Evolutionary conservation across 2,329 filamentous ascomycete species (phyloP).

Genomic region (Sphaceloma murrayae): DNA sequence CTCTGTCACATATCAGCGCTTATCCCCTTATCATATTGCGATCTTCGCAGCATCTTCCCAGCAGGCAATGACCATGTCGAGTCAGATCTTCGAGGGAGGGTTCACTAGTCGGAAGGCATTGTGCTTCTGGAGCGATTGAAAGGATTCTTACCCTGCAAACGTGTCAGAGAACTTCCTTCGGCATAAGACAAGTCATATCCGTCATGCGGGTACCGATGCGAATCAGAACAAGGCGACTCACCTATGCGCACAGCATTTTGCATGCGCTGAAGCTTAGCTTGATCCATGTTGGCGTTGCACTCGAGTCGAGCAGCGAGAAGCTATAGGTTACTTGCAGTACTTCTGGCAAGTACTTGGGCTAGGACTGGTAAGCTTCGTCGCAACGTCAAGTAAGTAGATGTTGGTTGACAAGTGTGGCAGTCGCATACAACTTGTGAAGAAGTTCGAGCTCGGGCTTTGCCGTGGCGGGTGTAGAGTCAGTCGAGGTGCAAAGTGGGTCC

Average conservation of each 20-base stretch:
- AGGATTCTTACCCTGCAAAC: constrained; percentile 27
- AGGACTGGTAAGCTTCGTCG: too few relatives aligned
- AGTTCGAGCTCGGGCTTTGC: constrained; percentile 5
- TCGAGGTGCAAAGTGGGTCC: too few relatives aligned
- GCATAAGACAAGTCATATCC: too few relatives aligned
- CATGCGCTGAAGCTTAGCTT: constrained; percentile 57
- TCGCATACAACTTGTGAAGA: constrained; percentile 9
- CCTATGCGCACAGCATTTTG: constrained; percentile 60
- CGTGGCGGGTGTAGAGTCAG: neutral
- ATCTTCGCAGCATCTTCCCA: neutral
- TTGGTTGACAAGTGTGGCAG: neutral
- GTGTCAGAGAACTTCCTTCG: too few relatives aligned
- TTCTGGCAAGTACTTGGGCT: too few relatives aligned
- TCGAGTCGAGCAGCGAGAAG: constrained; percentile 2
- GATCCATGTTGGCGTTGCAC: constrained; percentile 47
- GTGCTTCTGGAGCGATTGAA: too few relatives aligned
- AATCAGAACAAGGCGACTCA: too few relatives aligned
- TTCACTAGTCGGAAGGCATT: too few relatives aligned
- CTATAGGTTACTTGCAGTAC: too few relatives aligned
- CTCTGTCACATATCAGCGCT: constrained; percentile 45
- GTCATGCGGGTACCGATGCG: too few relatives aligned
- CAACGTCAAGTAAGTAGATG: too few relatives aligned
- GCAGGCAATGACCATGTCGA: neutral
- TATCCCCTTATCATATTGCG: neutral
- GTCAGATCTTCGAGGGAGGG: neutral